Conservation (phyloP, 768 basidiomycete species). For the Tulasnella sp. region DNA sequence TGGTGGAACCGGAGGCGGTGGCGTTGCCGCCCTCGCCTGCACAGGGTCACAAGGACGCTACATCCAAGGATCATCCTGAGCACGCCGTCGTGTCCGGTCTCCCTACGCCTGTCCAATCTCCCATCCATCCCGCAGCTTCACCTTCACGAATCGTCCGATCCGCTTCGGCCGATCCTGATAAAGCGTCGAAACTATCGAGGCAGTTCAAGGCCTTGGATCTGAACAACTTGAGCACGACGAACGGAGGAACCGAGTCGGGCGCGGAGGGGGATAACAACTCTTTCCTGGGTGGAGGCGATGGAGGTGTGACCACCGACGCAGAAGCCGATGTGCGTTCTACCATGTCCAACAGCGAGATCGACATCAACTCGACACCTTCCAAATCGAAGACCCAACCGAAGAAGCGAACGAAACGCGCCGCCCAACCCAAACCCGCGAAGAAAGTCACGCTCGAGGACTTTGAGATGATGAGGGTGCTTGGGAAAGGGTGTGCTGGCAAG, state of each 20-base stretch:
- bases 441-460: slow-evolving; percentile 86
- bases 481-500: slow-evolving; percentile 96
- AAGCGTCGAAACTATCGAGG: slow-evolving; percentile 27
- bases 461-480: slow-evolving; percentile 92
- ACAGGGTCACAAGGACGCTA: neutral
- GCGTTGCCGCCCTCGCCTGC: neutral
- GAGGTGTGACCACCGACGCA: slow-evolving; percentile 1
- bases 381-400: slow-evolving; percentile 22
- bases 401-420: slow-evolving; percentile 44
- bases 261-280: neutral
- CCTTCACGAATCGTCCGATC: slow-evolving; percentile 52
- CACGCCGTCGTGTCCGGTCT: slow-evolving; percentile 16
- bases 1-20: slow-evolving; percentile 2
- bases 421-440: slow-evolving; percentile 47
- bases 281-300: neutral
- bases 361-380: neutral
- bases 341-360: slow-evolving; percentile 11
- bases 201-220: neutral
- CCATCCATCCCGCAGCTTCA: slow-evolving; percentile 25
- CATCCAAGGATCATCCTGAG: neutral
- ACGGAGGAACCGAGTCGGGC: neutral
- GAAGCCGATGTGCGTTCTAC: neutral
- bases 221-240: neutral
- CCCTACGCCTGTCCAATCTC: slow-evolving; percentile 34
- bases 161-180: slow-evolving; percentile 72